Conservation (phyloP, 768 basidiomycete species). For the Gloeostereum incarnatum region DNA sequence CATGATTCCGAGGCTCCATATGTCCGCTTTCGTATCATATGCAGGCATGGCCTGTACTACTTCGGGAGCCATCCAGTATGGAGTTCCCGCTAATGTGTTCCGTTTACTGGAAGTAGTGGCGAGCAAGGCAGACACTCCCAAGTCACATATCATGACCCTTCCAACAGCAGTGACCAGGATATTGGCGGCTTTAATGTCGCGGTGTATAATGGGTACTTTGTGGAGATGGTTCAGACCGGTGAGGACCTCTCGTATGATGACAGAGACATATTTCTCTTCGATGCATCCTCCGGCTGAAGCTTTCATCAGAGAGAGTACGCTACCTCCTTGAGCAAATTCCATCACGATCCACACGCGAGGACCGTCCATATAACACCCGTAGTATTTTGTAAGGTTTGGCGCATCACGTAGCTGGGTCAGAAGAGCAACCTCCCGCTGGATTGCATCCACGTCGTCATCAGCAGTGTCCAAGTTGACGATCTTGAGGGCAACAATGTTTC, state of each 20-base stretch:
- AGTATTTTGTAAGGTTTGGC: conserved; percentile 90
- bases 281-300: conserved; percentile 63
- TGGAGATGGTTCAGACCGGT: conserved; percentile 84
- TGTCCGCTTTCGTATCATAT: conserved; percentile 96
- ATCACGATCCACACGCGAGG: conserved; percentile 98
- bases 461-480: conserved; percentile 97
- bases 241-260: conserved; percentile 88
- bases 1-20: conserved; percentile 97
- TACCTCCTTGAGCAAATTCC: conserved; percentile 95
- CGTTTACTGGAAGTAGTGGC: conserved; percentile 81
- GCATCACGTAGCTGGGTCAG: conserved; percentile 85
- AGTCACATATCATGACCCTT: conserved; percentile 95
- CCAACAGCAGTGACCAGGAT: conserved; percentile 82
- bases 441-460: conserved; percentile 94
- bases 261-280: conserved; percentile 82
- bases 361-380: conserved; percentile 92
- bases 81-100: conserved; percentile 94
- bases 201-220: conserved; percentile 89
- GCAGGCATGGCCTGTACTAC: conserved; percentile 83
- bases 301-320: conserved; percentile 89
- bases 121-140: conserved; percentile 93
- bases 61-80: conserved; percentile 99
- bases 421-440: conserved; percentile 92
- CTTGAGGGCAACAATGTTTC: conserved; percentile 91
- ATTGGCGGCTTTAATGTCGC: conserved; percentile 98